These are phyloP conservation scores for Populus tremula DNA, from an alignment of 345 rosid genomes.

Conservation along the genomic window DNA sequence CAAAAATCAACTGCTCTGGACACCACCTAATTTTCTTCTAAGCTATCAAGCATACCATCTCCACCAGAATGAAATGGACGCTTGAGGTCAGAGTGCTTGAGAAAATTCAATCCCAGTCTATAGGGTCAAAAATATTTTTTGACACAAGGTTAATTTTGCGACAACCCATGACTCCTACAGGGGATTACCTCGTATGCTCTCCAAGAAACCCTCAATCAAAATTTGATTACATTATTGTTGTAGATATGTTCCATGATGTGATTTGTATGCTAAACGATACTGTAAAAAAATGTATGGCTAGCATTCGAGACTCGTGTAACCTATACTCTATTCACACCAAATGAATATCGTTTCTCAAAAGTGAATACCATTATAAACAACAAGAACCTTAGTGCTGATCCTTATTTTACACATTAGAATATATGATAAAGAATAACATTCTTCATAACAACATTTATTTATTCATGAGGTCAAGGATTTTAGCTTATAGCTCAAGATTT, in stretches of 20 bases:
- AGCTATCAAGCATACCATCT: neutral
- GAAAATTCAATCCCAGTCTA: no score
- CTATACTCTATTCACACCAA: neutral
- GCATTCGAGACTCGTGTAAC: neutral
- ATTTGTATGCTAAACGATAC: neutral
- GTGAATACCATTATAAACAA: neutral
- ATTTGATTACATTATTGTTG: neutral
- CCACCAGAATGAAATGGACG: neutral
- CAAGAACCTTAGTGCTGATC: neutral
- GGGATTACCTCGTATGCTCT: no score
- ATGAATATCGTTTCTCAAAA: neutral
- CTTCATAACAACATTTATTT: neutral
- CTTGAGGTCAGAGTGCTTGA: no score
- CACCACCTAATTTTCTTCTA: neutral
- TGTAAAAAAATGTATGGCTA: neutral
- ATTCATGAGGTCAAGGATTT: neutral
- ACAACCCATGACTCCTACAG: no score
- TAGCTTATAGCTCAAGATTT: neutral
- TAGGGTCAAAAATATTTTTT: no score
- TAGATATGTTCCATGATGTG: neutral
- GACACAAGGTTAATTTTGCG: no score
- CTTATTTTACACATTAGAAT: neutral
- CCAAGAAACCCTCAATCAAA: neutral
- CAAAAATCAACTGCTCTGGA: neutral
- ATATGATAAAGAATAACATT: neutral